Base-by-base conservation (phyloP, 2,329 filamentous ascomycete species). In the Exophiala lecanii-corni region DNA sequence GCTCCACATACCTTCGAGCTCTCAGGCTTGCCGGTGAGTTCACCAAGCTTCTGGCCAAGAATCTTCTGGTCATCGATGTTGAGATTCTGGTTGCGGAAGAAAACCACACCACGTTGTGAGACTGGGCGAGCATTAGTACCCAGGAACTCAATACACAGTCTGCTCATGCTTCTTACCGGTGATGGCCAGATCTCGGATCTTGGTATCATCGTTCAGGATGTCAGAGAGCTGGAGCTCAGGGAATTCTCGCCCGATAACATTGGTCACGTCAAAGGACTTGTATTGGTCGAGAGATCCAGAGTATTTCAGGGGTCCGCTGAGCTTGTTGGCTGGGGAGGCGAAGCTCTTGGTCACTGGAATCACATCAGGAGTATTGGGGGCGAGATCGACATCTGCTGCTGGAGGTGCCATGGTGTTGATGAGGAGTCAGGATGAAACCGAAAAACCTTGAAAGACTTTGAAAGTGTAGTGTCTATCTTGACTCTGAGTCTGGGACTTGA, bases 181-280 rank as follows among this genome's bases (percentile, higher is more conserved):
- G 45, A 85, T 79, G 20, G 80, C 82, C 0, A 86, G 66, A 54
- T 86, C 82, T 0, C 78, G 72, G 17, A 86, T 59, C 13, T 83
- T 64, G 31, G 79, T 75, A 43, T 86, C 80, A 0, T 78, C 70
- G 57, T 84, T 79, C 1, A 75, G 67, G 0, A 78, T 75, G 18
- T 86, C 78, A 32, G 86, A 67, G 53, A 75, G 73, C 15, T 45
- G 43, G 26, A 59, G 56, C 20, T 56, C 55, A 1, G 59, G 60
- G 42, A 66, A 76, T 50, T 76, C 73, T 12, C 62, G 62, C 9
- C 73, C 73, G 49, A 76, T 75, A 15, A 69, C 60, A 9, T 71
- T 71, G 2, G 73, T 76, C 3, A 73, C 60, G 41, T 76, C 72
- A 42, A 73, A 70, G 5, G 59, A 68, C 5, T 70, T 59, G 45